phyloP scores from a whole-genome alignment of 345 rosid genomes.

The Psidium friedrichsthalianum region DNA sequence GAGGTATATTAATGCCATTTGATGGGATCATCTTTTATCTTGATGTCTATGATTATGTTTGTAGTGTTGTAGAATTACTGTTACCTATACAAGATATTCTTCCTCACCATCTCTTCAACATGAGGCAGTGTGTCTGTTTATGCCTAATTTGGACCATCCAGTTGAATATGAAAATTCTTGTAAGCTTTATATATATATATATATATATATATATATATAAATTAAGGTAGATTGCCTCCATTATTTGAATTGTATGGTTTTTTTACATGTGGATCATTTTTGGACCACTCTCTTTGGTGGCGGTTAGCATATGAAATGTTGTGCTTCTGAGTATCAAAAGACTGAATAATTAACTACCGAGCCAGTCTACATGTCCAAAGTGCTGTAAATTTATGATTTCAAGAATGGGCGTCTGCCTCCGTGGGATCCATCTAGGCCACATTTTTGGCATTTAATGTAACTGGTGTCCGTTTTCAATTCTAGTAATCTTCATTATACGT shows the following conservation, averaged over 20 bases:
- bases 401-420: not conserved
- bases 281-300: not conserved
- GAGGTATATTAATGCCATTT: slow-evolving; percentile 38
- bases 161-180: not conserved
- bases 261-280: not conserved
- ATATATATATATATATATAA: too few species aligned
- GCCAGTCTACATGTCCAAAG: not conserved
- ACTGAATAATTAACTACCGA: not conserved
- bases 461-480: not conserved
- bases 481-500: not conserved
- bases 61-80: not conserved
- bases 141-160: not conserved
- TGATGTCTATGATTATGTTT: not conserved
- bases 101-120: not conserved
- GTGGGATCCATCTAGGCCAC: not conserved
- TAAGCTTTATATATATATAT: not conserved
- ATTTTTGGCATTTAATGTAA: not conserved
- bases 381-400: not conserved
- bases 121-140: not conserved
- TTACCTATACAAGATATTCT: not conserved
- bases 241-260: not conserved
- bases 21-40: not conserved
- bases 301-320: not conserved
- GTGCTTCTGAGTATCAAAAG: not conserved
- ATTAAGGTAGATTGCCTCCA: not conserved